Conservation (phyloP, 2,329 filamentous ascomycete species). For the Calonectria ilicicola region DNA sequence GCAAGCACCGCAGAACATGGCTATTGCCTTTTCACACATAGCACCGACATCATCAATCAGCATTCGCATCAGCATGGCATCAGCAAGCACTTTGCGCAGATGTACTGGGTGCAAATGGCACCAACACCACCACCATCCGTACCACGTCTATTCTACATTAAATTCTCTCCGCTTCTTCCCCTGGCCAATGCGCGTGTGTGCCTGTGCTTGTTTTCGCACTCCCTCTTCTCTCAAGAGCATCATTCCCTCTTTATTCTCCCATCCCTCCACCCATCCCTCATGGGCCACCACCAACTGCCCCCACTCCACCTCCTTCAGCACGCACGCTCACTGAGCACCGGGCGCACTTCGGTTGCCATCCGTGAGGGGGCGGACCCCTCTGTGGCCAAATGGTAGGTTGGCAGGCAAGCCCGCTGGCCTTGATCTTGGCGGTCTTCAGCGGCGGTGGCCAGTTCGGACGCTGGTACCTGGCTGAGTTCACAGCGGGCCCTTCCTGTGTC, state of each 20-base stretch:
- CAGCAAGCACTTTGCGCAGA: slow-evolving; percentile 13
- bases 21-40: slow-evolving; percentile 4
- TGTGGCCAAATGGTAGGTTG: background rate
- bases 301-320: slow-evolving; percentile 16
- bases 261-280: slow-evolving; percentile 11
- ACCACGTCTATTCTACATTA: background rate
- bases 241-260: slow-evolving; percentile 4
- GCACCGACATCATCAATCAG: background rate
- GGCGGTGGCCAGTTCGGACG: slow-evolving; percentile 10
- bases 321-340: slow-evolving; percentile 4
- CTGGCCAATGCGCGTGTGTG: background rate
- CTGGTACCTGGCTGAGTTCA: slow-evolving; percentile 3
- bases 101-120: background rate
- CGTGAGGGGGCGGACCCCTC: background rate
- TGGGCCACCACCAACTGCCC: background rate
- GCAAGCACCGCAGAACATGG: slow-evolving; percentile 11
- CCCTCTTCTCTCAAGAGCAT: slow-evolving; percentile 6
- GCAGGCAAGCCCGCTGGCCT: background rate
- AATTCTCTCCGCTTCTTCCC: slow-evolving; percentile 1
- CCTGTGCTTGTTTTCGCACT: background rate
- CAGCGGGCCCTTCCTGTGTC: slow-evolving; percentile 1
- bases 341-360: slow-evolving; percentile 23
- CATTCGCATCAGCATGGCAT: slow-evolving; percentile 20
- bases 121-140: slow-evolving; percentile 2
- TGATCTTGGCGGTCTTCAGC: slow-evolving; percentile 2